Base-by-base conservation (phyloP, 257 asterid genomes). In the Schizonepeta tenuifolia region DNA sequence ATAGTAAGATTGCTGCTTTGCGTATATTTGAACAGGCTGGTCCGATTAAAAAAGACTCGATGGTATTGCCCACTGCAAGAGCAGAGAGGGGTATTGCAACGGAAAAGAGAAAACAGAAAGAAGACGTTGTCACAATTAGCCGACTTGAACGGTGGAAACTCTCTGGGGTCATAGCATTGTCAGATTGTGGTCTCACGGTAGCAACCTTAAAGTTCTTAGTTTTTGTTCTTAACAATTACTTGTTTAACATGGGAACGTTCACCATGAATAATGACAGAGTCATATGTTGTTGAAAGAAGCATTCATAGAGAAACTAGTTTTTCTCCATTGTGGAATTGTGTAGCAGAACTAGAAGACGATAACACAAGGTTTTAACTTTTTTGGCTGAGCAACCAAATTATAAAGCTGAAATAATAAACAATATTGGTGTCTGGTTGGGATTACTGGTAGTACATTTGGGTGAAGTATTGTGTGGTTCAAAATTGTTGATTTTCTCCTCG, bases 91-190 rank as follows among this genome's bases (percentile, higher is more conserved):
- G 67, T 55, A 7, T 51, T 71, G 50, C 72, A 6, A 40, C 51
- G 69, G 77, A 36, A 65, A 85, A 71, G 67, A 87, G 44, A 12
- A 87, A 64, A 58, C 74, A 59, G 69, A 40, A 74, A 28, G 72
- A 71, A 50, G 79, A 47, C 14, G 26, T 85, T 51, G 81, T 84
- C 76, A 56, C 78, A 40, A 82, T 69, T 80, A 81, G 76, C 78
- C 87, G 72, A 54, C 56, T 82, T 60, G 87, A 84, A 69, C 86
- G 96, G 35, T 94, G 99, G 98, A 79, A 82, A 71, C 84, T 78
- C 50, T 89, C 96, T 69, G 93, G 96, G 76, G 86, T 94, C 64
- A 57, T 94, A 55, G 92, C 84, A 56, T 76, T 91, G 76, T 79
- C 93, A 0, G 86, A 83, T 17, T 36, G 75, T 51, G 76, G 83